Evolutionary conservation across 352 stramenopile genomes (phyloP).

Genomic region (Globisporangium okanoganense): DNA sequence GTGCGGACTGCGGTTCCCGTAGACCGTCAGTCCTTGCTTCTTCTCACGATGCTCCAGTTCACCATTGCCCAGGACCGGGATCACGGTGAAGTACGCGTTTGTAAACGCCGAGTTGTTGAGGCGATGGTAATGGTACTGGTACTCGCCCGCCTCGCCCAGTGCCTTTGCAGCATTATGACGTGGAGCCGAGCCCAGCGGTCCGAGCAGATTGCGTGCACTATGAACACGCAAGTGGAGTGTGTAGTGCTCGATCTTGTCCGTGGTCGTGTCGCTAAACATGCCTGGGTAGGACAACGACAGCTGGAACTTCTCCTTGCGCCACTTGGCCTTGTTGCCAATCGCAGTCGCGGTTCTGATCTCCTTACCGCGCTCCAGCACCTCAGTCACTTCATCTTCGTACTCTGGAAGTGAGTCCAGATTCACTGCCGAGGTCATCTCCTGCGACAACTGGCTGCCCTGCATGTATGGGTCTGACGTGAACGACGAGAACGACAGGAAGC

Average conservation of each 20-base stretch:
- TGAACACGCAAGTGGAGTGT: conserved; percentile 45
- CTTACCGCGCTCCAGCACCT: conserved; percentile 33
- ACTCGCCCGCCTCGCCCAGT: background rate
- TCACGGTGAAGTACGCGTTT: conserved; percentile 70
- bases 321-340: conserved; percentile 29
- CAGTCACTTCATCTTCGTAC: conserved; percentile 45
- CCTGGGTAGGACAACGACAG: conserved; percentile 61
- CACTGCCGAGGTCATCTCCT: background rate
- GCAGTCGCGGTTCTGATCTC: conserved; percentile 39
- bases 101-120: conserved; percentile 17
- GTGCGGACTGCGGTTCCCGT: conserved; percentile 46
- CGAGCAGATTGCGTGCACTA: conserved; percentile 35
- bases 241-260: conserved; percentile 27
- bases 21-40: conserved; percentile 67
- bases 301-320: conserved; percentile 61
- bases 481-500: conserved; percentile 51
- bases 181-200: background rate
- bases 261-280: conserved; percentile 44
- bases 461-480: conserved; percentile 42
- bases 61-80: conserved; percentile 44
- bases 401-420: conserved; percentile 10
- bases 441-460: conserved; percentile 18
- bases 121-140: conserved; percentile 10
- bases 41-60: conserved; percentile 35
- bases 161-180: background rate